Base-by-base conservation (phyloP, 1,139 yeast genomes). In the Geotrichum macrosporum region DNA sequence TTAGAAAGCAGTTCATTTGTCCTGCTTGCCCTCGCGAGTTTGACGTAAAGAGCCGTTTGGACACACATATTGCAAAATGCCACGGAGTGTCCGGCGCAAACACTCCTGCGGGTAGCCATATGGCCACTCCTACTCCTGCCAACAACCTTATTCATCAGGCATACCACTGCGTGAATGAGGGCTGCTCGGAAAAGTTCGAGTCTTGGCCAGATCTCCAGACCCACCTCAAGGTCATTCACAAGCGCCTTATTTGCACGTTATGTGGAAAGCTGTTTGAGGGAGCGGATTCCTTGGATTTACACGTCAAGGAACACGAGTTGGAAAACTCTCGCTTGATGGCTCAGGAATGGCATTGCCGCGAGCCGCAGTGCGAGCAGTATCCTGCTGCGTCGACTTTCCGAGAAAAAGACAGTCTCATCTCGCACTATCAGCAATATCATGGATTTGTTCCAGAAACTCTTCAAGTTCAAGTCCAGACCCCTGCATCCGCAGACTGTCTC, bases 121-220 rank as follows among this genome's bases (percentile, higher is more conserved):
- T 41, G 24, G 27, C 44, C 10, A 34, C 35, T n/a, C 47, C 41
- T 2, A 22, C 27, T 21, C 24, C 45, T 4, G 44, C n/a, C 3
- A 38, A 38, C 29, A n/a, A 44, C 5, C 22, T 26, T 20, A 15
- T 22, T 32, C 37, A 19, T 26, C 10, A 42, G 15, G 46, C 60
- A 64, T 63, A 59, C 46, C 61, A 61, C 44, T 88, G 96, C 61
- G 67, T 75, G 1, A 69, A 73, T 52, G 79, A 74, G 30, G 76
- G 70, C 3, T 92, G 98, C 61, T 55, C 57, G 0, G 85, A 79
- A 57, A 67, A 73, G 47, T 85, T 86, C 64, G 74, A 75, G 52
- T 82, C 85, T 0, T 84, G 94, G 94, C 76, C 87, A 1, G 83
- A 82, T 1, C 68, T 87, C 34, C 92, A 82, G 57, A 64, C 74